Base-by-base conservation (phyloP, 1,139 yeast genomes). In the Saccharomyces hybrid region DNA sequence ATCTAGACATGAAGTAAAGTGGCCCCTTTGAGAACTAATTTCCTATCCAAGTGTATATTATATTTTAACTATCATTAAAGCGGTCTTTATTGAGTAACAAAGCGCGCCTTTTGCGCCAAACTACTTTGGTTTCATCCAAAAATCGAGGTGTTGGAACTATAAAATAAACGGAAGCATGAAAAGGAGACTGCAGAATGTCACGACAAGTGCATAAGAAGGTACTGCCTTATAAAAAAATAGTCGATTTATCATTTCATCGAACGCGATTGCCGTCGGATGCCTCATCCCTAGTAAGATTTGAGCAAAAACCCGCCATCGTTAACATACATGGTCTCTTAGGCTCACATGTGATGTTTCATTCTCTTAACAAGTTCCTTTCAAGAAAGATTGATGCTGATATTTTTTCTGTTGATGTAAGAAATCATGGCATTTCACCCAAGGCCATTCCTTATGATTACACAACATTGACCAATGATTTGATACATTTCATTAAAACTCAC, bases 351-450 rank as follows among this genome's bases (percentile, higher is more conserved):
- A 61, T 58, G 51, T 65, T 65, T 44, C 63, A 63, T 46, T 55
- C 62, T 3, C 26, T 67, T 1, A 62, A 61, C 52, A 60, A 57
- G 42, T 67, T 64, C 46, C 64, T 80, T 54, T 62, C 78, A 66
- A 57, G 64, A 66, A 71, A 72, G 23, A 50, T 70, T 27, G 54
- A 60, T 32, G 58, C 67, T 4, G 65, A 66, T 41, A 62, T 75
- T 0, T 71, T 67, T 55, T 76, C 78, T 0, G 61, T 80, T 1
- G 86, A 81, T 62, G 65, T 80, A 51, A 68, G 86, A 57, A 79
- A 79, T 60, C 85, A 81, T 64, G 86, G 86, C 0, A 64, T 66
- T 2, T 74, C 81, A 0, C 74, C 75, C 5, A 74, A 72, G 56
- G 76, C 74, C 2, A 59, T 62, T 16, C 84, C 84, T 0, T 75